Evolutionary conservation across 257 asterid genomes (phyloP), one percentile per base, ranked within the genome.

Genomic region (Solanum chilense): DNA sequence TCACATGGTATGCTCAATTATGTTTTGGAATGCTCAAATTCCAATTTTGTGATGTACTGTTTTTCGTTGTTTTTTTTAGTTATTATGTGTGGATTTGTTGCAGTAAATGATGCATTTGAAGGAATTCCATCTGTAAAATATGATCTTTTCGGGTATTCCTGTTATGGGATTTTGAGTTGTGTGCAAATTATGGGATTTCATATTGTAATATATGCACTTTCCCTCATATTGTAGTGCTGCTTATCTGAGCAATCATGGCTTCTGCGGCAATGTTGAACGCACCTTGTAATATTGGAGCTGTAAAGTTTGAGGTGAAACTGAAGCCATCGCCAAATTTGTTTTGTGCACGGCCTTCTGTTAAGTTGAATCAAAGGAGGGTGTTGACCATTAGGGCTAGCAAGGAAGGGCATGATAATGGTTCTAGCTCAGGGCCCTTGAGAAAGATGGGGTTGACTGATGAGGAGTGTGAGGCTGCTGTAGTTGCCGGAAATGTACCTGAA

Each of bases 401-500:
- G 2, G 85, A 81, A 81, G 45, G 69, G 44, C 18, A 18, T 49
- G 47, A 86, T 35, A 52, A 73, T 23, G 84, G 33, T 35, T 71
- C 84, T 23, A 71, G 84, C 4, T 86, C 88, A 37, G 94, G 91
- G 2, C 90, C 90, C 5, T 33, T 89, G 21, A 88, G 91, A 91
- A 94, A 94, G 89, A 85, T 88, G 86, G 95, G 95, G 29, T 89
- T 86, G 93, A 94, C 91, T 73, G 95, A 91, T 44, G 95, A 87
- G 88, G 96, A 95, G 66, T 95, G 97, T 82, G 99, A 97, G 89
- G 99, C 99, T 83, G 96, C 92, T 3, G 98, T 94, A 33, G 98
- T 92, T 60, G 96, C 98, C 2, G 99, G 99, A 83, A 93, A 91
- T 87, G 87, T 91, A 9, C 99, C 98, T 10, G 98, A 94, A 77